A percentile compares a stretch with the other conserved stretches of the same genome.
These are phyloP conservation scores for Castanea mollissima DNA, from an alignment of 306 rosid species.

Conservation along the genomic window DNA sequence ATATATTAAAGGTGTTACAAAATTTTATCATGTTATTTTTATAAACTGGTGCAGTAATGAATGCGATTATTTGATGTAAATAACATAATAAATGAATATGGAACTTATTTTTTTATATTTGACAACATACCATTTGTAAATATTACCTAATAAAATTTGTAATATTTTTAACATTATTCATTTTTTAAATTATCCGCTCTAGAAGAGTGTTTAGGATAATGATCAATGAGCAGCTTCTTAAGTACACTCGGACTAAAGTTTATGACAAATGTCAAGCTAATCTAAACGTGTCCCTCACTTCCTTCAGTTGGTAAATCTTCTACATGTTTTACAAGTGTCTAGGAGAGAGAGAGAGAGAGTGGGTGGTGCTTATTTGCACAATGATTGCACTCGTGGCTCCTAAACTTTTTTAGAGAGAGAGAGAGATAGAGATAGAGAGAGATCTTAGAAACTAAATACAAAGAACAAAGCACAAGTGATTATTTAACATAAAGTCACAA, in stretches of 20 bases:
- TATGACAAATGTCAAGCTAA: constrained; percentile 2
- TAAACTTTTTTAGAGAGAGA: constrained; percentile 41
- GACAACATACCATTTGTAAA: too few species aligned
- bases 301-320: constrained; percentile 26
- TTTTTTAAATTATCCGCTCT: neutral
- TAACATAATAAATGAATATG: too few species aligned
- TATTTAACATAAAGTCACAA: constrained; percentile 28
- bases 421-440: constrained; percentile 27
- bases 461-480: constrained; percentile 37
- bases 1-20: too few species aligned
- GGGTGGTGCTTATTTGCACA: constrained; percentile 59
- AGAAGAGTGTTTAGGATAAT: neutral
- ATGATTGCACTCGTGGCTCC: constrained; percentile 91
- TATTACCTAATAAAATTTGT: too few species aligned
- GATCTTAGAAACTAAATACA: constrained; percentile 25
- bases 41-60: too few species aligned
- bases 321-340: constrained; percentile 4
- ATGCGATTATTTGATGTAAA: too few species aligned
- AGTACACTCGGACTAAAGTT: neutral
- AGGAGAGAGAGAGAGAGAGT: constrained; percentile 35
- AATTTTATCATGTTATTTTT: too few species aligned
- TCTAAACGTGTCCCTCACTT: constrained; percentile 9
- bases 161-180: too few species aligned
- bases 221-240: neutral
- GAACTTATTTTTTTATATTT: too few species aligned